Evolutionary conservation across 2,329 filamentous ascomycete species (phyloP).

Genomic region (Xylariaceae sp.): DNA sequence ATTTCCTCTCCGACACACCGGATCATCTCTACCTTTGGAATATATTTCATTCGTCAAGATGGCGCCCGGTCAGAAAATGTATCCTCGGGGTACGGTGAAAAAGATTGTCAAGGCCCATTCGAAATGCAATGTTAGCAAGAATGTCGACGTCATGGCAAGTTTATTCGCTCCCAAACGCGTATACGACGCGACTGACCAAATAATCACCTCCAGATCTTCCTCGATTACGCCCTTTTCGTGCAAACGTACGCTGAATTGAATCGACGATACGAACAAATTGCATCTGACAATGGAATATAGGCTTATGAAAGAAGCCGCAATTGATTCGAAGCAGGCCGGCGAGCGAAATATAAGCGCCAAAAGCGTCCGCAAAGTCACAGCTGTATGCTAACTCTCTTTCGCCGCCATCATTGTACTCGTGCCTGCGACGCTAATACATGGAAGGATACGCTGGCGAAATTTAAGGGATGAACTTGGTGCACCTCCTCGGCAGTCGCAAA

Average conservation of each 20-base stretch:
- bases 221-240: constrained; percentile 83
- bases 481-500: too few species aligned
- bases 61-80: constrained; percentile 67
- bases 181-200: constrained; percentile 20
- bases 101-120: constrained; percentile 89
- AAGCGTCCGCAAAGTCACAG: constrained; percentile 72
- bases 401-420: background rate
- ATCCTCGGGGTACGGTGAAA: constrained; percentile 79
- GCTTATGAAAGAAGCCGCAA: constrained; percentile 74
- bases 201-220: constrained; percentile 59
- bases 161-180: constrained; percentile 12
- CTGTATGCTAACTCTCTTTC: constrained; percentile 49
- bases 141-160: constrained; percentile 76
- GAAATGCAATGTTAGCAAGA: constrained; percentile 74
- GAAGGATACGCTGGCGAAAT: constrained; percentile 62
- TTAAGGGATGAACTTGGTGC: constrained; percentile 58
- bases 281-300: constrained; percentile 36
- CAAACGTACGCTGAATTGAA: constrained; percentile 41
- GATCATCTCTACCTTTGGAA: too few species aligned
- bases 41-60: constrained; percentile 40
- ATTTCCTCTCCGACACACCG: too few species aligned
- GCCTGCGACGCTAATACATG: background rate
- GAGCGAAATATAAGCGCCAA: constrained; percentile 71
- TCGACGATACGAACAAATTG: background rate
- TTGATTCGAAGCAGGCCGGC: constrained; percentile 68